Base-by-base conservation (phyloP, 805 yeast genomes). In the Kodamaea kakaduensis region DNA sequence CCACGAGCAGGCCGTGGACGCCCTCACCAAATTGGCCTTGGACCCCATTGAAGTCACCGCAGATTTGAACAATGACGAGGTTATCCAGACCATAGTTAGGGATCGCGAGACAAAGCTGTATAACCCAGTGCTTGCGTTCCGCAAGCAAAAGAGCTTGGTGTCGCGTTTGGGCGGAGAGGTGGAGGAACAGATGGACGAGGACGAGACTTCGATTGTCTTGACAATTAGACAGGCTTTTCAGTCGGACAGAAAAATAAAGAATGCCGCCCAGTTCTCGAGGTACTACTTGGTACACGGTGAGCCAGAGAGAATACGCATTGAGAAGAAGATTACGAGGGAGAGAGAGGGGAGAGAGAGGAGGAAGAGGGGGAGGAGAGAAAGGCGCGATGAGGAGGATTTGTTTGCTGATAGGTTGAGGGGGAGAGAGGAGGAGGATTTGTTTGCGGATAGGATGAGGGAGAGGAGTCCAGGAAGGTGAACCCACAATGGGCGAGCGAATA, bases 241-340 rank as follows among this genome's bases (percentile, higher is more conserved):
- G 32, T 59, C 71, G 2, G 90, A 82, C 55, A 61, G 64, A 30
- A 82, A 82, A 46, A 71, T 70, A 10, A 64, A 64, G 36, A 75
- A 76, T 41, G 79, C 87, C 7, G 62, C 73, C 15, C 73, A 66
- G 9, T 70, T 69, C 36, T 78, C 85, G 14, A 56, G 84, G 25
- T 82, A 80, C 56, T 82, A 82, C 58, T 60, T 79, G 38, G 51
- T 78, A 12, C 81, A 82, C 45, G 90, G 90, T 3, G 88, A 79
- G 50, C 90, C 88, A 3, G 75, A 76, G 40, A 52, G 60, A 50
- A 61, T 46, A 48, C 71, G 41, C 14, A 26, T 31, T 7, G 43
- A 25, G 29, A 45, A 47, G 33, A 29, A 35, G 38, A 22, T 19
- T 7, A 33, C 26, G 10, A 36, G 25, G 26, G 39, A 36, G 16